Percentiles rank a stretch among this genome's conserved stretches.
phyloP scores from a whole-genome alignment of 495 filamentous ascomycete species.

The Halenospora varia region DNA sequence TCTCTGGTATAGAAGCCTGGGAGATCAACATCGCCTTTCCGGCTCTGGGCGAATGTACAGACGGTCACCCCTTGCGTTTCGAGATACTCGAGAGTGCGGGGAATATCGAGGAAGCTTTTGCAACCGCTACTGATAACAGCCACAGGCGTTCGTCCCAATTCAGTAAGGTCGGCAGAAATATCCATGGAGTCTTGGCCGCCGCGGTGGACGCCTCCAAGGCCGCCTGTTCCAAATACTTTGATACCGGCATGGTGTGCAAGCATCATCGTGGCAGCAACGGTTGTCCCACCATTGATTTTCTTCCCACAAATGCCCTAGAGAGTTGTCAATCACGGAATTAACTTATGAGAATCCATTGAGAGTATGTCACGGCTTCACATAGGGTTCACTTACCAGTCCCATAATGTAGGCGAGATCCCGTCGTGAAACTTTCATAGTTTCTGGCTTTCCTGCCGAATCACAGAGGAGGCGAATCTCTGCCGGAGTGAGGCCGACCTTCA shows the following conservation, averaged over 20 bases:
- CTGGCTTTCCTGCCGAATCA: conserved; percentile 55
- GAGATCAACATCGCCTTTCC: conserved; percentile 63
- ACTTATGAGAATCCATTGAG: too few species aligned
- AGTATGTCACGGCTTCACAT: background rate
- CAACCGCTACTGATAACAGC: conserved; percentile 86
- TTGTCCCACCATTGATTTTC: conserved; percentile 81
- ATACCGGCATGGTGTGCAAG: conserved; percentile 86
- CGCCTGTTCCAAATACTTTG: conserved; percentile 84
- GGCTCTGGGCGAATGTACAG: conserved; percentile 81
- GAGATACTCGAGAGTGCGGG: conserved; percentile 85
- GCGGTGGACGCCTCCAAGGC: conserved; percentile 86
- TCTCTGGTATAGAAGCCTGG: conserved; percentile 89
- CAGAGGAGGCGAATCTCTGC: conserved; percentile 70
- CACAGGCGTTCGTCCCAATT: conserved; percentile 87
- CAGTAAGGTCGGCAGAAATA: conserved; percentile 90
- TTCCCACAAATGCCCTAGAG: conserved; percentile 57
- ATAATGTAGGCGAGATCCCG: conserved; percentile 79
- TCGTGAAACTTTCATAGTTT: conserved; percentile 75
- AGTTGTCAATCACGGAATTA: too few species aligned
- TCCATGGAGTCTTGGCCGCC: conserved; percentile 85
- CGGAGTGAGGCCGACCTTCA: conserved; percentile 67
- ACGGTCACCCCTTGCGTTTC: conserved; percentile 91
- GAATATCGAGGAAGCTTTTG: conserved; percentile 94
- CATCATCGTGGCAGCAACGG: conserved; percentile 88
- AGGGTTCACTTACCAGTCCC: conserved; percentile 58